phyloP scores from a whole-genome alignment of 2,329 filamentous ascomycete genomes.

The Phialophora macrospora region DNA sequence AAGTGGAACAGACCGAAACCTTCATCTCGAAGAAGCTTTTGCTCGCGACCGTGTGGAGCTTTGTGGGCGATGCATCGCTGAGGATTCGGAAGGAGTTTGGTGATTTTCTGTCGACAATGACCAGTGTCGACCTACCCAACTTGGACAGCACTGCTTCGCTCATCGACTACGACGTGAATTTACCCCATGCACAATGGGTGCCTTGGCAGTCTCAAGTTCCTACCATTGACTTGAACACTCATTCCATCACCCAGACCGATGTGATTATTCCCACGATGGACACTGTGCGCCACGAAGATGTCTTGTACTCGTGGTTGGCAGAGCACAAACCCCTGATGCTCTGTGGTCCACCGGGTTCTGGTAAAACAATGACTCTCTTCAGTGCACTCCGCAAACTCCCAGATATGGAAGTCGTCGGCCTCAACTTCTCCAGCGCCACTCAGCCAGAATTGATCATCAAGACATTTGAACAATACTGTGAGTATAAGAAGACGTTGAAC shows the following conservation, averaged over 20 bases:
- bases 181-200: slow-evolving; percentile 87
- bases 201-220: slow-evolving; percentile 96
- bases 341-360: slow-evolving; percentile 95
- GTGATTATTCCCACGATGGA: slow-evolving; percentile 98
- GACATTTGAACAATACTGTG: slow-evolving; percentile 99
- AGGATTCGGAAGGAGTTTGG: slow-evolving; percentile 86
- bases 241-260: slow-evolving; percentile 96
- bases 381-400: slow-evolving; percentile 94
- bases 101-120: slow-evolving; percentile 78
- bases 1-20: slow-evolving; percentile 83
- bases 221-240: slow-evolving; percentile 93
- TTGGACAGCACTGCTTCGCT: slow-evolving; percentile 79
- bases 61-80: slow-evolving; percentile 93
- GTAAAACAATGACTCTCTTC: slow-evolving; percentile 99
- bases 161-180: slow-evolving; percentile 90
- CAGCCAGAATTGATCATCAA: slow-evolving; percentile 98
- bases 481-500: slow-evolving; percentile 98
- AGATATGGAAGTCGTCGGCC: slow-evolving; percentile 98
- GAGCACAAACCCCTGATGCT: slow-evolving; percentile 97
- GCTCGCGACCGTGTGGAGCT: slow-evolving; percentile 89
- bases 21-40: slow-evolving; percentile 94
- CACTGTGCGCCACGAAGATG: slow-evolving; percentile 95
- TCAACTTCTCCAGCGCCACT: slow-evolving; percentile 99
- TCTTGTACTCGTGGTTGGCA: slow-evolving; percentile 99
- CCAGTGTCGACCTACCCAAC: slow-evolving; percentile 82